Base-by-base conservation (phyloP, 2,329 filamentous ascomycete species). In the Monosporascus sp. region DNA sequence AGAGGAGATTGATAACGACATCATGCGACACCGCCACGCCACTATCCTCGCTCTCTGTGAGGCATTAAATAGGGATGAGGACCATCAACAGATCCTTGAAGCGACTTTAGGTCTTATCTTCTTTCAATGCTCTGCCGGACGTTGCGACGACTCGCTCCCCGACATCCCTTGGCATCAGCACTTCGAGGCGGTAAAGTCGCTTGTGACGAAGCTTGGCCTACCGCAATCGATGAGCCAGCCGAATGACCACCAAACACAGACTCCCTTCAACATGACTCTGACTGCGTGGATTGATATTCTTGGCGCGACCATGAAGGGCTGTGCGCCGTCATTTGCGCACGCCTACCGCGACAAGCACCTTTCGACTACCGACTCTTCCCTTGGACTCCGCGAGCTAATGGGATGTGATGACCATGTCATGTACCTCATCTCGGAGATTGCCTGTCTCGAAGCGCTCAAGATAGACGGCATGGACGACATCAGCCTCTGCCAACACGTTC, bases 141-240 rank as follows among this genome's bases (percentile, higher is more conserved):
- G 89, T 63, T 85, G 88, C 37, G 88, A 94, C 63, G 91, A 97
- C 67, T 82, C 82, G 26, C 83, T 97, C 24, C 88, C 90, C 17
- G 92, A 97, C 68, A 96, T 97, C 63, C 86, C 92, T 22, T 99
- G 94, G 94, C 89, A 93, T 74, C 89, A 96, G 69, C 94, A 99
- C 76, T 97, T 97, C 75, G 88, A 95, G 70, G 92, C 92, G 3
- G 93, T 88, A 20, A 87, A 88, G 61, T 91, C 86, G 62, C 80
- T 97, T 51, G 89, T 96, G 24, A 84, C 88, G 68, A 92, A 90
- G 72, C 85, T 97, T 37, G 86, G 92, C 55, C 83, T 97, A 40
- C 87, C 89, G 9, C 78, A 80, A 40, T 71, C 85, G 48, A 83
- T 93, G 52, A 77, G 83, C 44, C 78, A 84, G 56, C 78, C 80